Evolutionary conservation across 2,329 filamentous ascomycete genomes (phyloP).

Genomic region (Fusarium denticulatum): DNA sequence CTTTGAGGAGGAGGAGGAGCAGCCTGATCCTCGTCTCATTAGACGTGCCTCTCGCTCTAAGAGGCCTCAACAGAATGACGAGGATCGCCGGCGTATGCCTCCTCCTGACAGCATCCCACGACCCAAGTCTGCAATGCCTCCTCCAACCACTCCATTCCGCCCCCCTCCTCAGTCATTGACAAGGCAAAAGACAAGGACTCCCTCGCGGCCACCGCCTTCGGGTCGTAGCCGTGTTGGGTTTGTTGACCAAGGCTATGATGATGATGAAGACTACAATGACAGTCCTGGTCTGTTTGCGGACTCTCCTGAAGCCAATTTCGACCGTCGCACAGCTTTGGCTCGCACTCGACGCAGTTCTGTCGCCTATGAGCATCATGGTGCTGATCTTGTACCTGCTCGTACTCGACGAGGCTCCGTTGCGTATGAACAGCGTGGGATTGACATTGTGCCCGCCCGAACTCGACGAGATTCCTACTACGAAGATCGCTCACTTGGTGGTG

Average conservation of each 20-base stretch:
- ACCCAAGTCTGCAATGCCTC: conserved; percentile 49
- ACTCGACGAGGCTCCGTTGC: conserved; percentile 48
- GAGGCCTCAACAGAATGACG: conserved; percentile 49
- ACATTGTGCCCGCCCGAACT: conserved; percentile 47
- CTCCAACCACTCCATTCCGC: conserved; percentile 44
- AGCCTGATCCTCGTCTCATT: conserved; percentile 48
- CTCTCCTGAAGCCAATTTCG: conserved; percentile 49
- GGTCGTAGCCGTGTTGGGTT: conserved; percentile 48
- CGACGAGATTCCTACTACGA: conserved; percentile 56
- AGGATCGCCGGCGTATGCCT: conserved; percentile 61
- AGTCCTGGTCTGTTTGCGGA: conserved; percentile 53
- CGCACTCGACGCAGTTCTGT: conserved; percentile 49
- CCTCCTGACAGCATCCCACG: conserved; percentile 54
- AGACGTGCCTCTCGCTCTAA: conserved; percentile 57
- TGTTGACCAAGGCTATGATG: conserved; percentile 48
- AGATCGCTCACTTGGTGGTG: conserved; percentile 46
- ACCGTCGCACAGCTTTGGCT: conserved; percentile 47
- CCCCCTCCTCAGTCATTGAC: conserved; percentile 42
- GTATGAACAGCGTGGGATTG: conserved; percentile 53
- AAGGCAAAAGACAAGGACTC: conserved; percentile 46
- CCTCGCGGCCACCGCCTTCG: conserved; percentile 46
- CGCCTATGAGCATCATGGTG: conserved; percentile 51
- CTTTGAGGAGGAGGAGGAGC: conserved; percentile 55
- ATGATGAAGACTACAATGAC: conserved; percentile 52
- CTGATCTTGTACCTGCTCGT: conserved; percentile 53